Evolutionary conservation across 371 early-diverging fungal genomes (phyloP).

Genomic region (Catenaria anguillulae): DNA sequence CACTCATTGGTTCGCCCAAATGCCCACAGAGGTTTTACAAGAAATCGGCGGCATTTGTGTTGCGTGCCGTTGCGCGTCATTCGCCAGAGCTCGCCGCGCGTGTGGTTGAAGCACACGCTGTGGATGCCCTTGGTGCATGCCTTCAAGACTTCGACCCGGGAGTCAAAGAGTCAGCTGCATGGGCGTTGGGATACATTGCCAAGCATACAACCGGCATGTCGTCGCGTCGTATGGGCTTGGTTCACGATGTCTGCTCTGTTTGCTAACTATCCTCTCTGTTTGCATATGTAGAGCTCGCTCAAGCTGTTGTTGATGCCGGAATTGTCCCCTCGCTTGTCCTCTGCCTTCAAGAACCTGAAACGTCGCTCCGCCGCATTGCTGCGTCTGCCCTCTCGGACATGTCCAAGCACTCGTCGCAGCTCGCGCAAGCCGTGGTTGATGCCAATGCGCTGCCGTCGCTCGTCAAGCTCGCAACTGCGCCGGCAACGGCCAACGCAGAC

Average conservation of each 20-base stretch:
- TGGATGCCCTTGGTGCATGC: constrained; percentile 29
- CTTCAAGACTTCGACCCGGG: constrained; percentile 42
- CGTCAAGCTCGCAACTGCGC: constrained; percentile 16
- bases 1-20: not conserved
- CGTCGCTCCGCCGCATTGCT: constrained; percentile 30
- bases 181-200: constrained; percentile 42
- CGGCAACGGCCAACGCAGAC: constrained; percentile 22
- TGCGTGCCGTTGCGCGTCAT: constrained; percentile 37
- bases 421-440: constrained; percentile 34
- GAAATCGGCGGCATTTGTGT: constrained; percentile 37
- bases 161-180: constrained; percentile 37
- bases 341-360: constrained; percentile 38
- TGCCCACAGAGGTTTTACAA: constrained; percentile 30
- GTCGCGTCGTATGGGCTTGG: not conserved
- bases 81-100: constrained; percentile 31
- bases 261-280: no score
- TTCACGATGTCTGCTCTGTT: no score
- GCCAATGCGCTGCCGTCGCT: constrained; percentile 31
- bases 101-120: constrained; percentile 33
- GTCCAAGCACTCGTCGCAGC: constrained; percentile 32
- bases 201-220: constrained; percentile 31
- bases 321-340: constrained; percentile 35
- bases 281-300: constrained; percentile 23
- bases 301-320: constrained; percentile 34
- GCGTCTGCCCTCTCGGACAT: constrained; percentile 36